Evolutionary conservation across 164 flowering plant species (phyloP).

Genomic region (Liquidambar formosana): DNA sequence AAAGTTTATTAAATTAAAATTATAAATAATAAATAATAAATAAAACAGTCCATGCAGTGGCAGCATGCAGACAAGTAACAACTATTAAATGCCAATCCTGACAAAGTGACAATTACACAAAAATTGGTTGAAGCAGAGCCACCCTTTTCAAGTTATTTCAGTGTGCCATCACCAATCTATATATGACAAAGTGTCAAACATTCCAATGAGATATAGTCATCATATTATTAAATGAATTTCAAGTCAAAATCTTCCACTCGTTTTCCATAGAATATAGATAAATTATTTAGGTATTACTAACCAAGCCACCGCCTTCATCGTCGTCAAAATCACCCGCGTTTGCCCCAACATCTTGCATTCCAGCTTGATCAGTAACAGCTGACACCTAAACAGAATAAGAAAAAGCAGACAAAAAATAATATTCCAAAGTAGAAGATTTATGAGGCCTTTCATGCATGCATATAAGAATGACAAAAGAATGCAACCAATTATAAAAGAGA

Average conservation of each 20-base stretch:
- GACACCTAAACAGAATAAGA: constrained; percentile 58
- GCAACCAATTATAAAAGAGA: background rate
- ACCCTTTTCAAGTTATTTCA: no score
- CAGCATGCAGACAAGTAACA: no score
- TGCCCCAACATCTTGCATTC: constrained; percentile 66
- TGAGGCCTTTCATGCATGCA: background rate
- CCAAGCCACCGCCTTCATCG: constrained; percentile 95
- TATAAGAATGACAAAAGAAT: background rate
- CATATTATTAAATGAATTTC: background rate
- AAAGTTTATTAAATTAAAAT: no score
- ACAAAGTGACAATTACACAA: no score
- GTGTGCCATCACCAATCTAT: no score
- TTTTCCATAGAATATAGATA: background rate
- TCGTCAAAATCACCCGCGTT: constrained; percentile 90
- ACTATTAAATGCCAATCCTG: no score
- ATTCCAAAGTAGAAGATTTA: background rate
- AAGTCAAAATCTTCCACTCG: background rate
- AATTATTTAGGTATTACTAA: constrained; percentile 34
- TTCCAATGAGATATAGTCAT: no score
- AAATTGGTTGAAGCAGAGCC: no score
- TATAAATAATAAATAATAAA: no score
- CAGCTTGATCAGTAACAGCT: constrained; percentile 82
- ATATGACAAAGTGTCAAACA: no score
- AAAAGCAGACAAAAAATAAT: background rate
- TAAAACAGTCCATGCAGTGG: no score